Percentiles rank a stretch among this genome's conserved stretches.
Evolutionary conservation across 2,329 filamentous ascomycete genomes (phyloP).

Genomic region (Trichophyton equinum): DNA sequence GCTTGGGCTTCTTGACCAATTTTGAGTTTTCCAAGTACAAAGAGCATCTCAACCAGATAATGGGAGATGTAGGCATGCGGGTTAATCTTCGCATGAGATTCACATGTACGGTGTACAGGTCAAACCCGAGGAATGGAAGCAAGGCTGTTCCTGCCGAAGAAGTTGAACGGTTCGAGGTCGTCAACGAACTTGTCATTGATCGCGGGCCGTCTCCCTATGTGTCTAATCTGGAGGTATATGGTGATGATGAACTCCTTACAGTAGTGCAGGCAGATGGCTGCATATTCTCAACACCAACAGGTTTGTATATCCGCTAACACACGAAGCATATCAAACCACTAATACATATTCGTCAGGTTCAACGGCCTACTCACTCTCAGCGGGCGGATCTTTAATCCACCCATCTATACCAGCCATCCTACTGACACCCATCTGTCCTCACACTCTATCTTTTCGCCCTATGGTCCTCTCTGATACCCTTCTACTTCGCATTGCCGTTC

Average conservation of each 20-base stretch:
- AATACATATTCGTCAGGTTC: constrained; percentile 39
- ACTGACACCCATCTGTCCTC: constrained; percentile 92
- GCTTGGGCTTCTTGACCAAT: constrained; percentile 88
- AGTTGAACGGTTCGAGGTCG: constrained; percentile 90
- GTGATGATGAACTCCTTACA: constrained; percentile 86
- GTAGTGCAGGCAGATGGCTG: constrained; percentile 94
- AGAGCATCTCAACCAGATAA: constrained; percentile 71
- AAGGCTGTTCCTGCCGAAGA: constrained; percentile 58
- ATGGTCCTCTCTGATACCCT: constrained; percentile 97
- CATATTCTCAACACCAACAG: constrained; percentile 94
- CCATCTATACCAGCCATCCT: constrained; percentile 95
- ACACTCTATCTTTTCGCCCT: constrained; percentile 89
- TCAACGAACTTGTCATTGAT: constrained; percentile 97
- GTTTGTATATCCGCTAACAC: constrained; percentile 25
- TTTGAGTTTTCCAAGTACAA: constrained; percentile 91
- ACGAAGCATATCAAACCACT: constrained; percentile 3
- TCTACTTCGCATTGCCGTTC: constrained; percentile 78
- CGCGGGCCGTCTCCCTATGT: constrained; percentile 93
- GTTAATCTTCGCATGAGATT: constrained; percentile 98
- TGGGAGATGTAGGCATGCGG: constrained; percentile 92
- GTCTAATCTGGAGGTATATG: constrained; percentile 90
- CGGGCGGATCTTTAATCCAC: constrained; percentile 88
- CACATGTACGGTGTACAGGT: constrained; percentile 89
- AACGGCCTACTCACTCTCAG: constrained; percentile 91
- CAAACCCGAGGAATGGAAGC: constrained; percentile 37